Conservation (phyloP, 257 asterid species). For the Jacaranda mimosifolia region DNA sequence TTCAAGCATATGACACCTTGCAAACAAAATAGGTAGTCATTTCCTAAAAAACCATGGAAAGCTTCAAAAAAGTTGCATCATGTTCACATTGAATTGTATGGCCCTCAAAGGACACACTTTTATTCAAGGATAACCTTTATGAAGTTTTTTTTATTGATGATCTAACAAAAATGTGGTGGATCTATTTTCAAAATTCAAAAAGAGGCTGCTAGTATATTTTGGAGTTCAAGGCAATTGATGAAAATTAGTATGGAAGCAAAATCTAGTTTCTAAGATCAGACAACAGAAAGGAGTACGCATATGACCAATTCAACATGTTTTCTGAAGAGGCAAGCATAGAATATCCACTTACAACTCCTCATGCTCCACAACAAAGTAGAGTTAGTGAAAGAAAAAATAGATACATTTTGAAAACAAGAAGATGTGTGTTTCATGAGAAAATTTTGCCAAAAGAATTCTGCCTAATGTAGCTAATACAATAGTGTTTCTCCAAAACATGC, state of each 20-base stretch:
- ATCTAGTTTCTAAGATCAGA: constrained; percentile 4
- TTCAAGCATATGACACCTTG: constrained; percentile 18
- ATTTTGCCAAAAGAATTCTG: constrained; percentile 18
- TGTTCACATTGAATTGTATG: background rate
- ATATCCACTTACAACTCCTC: constrained; percentile 22
- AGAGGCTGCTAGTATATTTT: constrained; percentile 14
- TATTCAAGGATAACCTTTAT: constrained; percentile 14
- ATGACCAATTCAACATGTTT: background rate
- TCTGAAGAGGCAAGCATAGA: background rate
- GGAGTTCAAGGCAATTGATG: constrained; percentile 1
- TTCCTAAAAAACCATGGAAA: constrained; percentile 19
- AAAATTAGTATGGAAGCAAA: constrained; percentile 7
- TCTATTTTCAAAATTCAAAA: constrained; percentile 25
- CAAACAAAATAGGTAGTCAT: constrained; percentile 10
- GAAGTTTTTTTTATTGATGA: constrained; percentile 26
- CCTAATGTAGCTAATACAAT: background rate
- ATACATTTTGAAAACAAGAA: constrained; percentile 8
- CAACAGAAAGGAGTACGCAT: constrained; percentile 24
- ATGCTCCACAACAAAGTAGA: constrained; percentile 35
- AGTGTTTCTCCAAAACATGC: constrained; percentile 15
- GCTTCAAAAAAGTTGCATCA: too few species aligned
- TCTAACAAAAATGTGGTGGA: constrained; percentile 15
- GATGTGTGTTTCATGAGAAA: constrained; percentile 25
- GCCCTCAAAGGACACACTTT: background rate
- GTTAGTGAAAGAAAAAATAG: constrained; percentile 19